A percentile compares a stretch with the other conserved stretches of the same genome.
Evolutionary conservation across 371 early-diverging fungal genomes (phyloP).

Genomic region (Funneliformis caledonium): DNA sequence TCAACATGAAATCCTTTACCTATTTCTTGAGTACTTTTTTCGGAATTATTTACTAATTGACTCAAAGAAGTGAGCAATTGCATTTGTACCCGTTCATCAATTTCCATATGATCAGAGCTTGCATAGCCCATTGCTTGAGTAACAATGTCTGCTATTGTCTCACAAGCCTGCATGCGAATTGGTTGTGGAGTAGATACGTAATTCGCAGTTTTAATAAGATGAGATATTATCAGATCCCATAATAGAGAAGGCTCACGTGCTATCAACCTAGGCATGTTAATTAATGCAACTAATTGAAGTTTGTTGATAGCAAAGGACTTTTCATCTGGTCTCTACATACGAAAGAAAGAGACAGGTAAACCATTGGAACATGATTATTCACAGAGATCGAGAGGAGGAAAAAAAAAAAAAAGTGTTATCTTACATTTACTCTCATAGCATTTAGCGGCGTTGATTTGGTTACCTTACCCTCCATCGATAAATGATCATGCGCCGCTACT

Average conservation of each 20-base stretch:
- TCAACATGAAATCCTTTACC: constrained; percentile 56
- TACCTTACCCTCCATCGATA: constrained; percentile 39
- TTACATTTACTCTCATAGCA: constrained; percentile 35
- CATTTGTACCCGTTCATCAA: constrained; percentile 34
- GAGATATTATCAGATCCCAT: constrained; percentile 77
- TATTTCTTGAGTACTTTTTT: not conserved
- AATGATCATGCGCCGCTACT: not conserved
- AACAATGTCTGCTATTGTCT: constrained; percentile 79
- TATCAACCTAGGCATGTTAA: constrained; percentile 74
- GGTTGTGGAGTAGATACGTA: constrained; percentile 51
- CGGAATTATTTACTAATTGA: constrained; percentile 38
- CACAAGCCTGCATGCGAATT: constrained; percentile 85
- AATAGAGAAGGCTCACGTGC: constrained; percentile 52
- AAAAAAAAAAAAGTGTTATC: not conserved
- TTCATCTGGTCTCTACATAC: constrained; percentile 65
- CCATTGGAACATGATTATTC: not conserved
- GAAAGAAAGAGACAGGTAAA: not conserved
- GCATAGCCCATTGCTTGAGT: constrained; percentile 69
- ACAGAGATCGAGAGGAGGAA: not conserved
- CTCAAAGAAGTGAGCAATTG: constrained; percentile 34
- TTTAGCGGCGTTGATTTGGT: constrained; percentile 35
- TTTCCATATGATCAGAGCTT: constrained; percentile 18
- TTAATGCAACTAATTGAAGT: constrained; percentile 72
- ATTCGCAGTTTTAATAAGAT: constrained; percentile 84
- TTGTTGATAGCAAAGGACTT: constrained; percentile 86